These are phyloP conservation scores for Aurantiochytrium sp. DNA, from an alignment of 108 stramenopile genomes.

Conservation along the genomic window DNA sequence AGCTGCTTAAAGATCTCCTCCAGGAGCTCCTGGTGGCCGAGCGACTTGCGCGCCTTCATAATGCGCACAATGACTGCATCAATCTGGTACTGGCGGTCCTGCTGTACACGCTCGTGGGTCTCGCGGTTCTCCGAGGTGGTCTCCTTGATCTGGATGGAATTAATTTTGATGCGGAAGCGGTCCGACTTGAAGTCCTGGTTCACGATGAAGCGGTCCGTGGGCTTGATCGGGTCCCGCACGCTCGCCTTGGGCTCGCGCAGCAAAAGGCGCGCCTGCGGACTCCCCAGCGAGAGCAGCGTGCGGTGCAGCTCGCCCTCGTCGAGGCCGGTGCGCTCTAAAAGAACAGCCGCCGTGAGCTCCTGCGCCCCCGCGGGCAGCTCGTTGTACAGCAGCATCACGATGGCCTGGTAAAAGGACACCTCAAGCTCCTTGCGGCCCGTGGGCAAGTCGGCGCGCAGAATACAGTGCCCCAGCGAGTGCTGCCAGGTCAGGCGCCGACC, in stretches of 20 bases:
- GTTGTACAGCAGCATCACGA: constrained; percentile 85
- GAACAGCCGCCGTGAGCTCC: constrained; percentile 60
- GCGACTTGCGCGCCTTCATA: constrained; percentile 95
- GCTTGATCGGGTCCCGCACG: constrained; percentile 52
- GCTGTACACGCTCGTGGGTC: constrained; percentile 80
- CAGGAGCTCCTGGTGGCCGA: constrained; percentile 77
- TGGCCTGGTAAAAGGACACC: constrained; percentile 82
- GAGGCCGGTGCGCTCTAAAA: constrained; percentile 71
- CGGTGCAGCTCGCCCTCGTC: constrained; percentile 81
- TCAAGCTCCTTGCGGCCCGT: constrained; percentile 63
- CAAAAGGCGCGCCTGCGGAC: constrained; percentile 62
- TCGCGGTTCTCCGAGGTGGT: constrained; percentile 81
- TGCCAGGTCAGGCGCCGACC: constrained; percentile 93
- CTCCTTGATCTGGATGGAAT: constrained; percentile 79
- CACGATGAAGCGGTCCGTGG: constrained; percentile 71
- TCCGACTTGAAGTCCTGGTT: constrained; percentile 76
- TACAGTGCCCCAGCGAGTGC: constrained; percentile 76
- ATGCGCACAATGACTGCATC: constrained; percentile 94
- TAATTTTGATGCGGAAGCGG: constrained; percentile 80
- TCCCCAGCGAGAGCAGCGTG: constrained; percentile 71
- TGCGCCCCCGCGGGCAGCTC: background rate
- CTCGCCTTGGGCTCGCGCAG: constrained; percentile 43
- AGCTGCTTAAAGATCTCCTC: constrained; percentile 84
- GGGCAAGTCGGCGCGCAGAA: constrained; percentile 64
- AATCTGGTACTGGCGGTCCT: constrained; percentile 87